These are phyloP conservation scores for Odontarrhena argentea DNA, from an alignment of 345 rosid species.

Conservation along the genomic window DNA sequence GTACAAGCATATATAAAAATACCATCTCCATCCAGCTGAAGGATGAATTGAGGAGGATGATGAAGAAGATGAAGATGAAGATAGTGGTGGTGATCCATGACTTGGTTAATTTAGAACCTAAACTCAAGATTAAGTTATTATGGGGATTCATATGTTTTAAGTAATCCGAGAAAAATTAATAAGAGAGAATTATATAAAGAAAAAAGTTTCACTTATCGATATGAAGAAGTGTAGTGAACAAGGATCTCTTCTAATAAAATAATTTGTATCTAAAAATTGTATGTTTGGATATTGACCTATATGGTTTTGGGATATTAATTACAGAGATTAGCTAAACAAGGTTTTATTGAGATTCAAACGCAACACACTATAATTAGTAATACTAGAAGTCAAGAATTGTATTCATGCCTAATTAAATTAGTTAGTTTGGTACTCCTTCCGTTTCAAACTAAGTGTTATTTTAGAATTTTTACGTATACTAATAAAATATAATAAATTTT, in stretches of 20 bases:
- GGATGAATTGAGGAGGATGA: constrained; percentile 38
- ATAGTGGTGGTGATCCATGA: constrained; percentile 36
- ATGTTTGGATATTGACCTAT: not conserved
- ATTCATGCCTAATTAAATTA: not conserved
- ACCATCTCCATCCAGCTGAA: constrained; percentile 39
- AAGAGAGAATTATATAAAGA: too few relatives aligned
- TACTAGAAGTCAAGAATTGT: too few relatives aligned
- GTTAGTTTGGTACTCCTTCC: too few relatives aligned
- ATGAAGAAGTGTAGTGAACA: not conserved
- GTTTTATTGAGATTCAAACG: constrained; percentile 13
- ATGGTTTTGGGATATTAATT: not conserved
- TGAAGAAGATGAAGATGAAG: constrained; percentile 35
- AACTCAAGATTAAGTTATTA: constrained; percentile 1
- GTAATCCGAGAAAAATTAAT: too few relatives aligned
- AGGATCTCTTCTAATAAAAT: not conserved
- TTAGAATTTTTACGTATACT: too few relatives aligned
- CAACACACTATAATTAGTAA: not conserved
- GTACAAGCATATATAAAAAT: not conserved
- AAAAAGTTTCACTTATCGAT: not conserved
- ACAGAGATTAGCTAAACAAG: not conserved
- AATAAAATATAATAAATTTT: too few relatives aligned
- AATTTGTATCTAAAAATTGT: constrained; percentile 11
- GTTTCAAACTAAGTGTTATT: too few relatives aligned
- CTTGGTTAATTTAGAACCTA: constrained; percentile 29
- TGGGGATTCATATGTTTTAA: too few relatives aligned